Evolutionary conservation across 2,329 filamentous ascomycete species (phyloP).

Genomic region (Hirsutella minnesotensis): DNA sequence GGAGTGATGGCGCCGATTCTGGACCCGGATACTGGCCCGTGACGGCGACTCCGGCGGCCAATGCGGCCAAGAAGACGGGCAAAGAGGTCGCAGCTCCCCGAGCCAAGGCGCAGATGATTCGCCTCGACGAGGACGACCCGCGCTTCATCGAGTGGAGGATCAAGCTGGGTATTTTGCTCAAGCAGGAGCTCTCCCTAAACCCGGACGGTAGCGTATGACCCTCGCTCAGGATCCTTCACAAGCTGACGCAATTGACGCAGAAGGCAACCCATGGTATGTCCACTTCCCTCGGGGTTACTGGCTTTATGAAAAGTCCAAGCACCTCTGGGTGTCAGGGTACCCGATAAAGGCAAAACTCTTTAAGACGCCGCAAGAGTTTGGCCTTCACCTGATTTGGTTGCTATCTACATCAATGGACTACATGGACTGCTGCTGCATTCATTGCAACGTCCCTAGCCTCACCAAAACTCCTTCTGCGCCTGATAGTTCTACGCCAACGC

Average conservation of each 20-base stretch:
- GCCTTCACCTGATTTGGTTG: conserved; percentile 39
- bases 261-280: conserved; percentile 31
- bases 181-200: conserved; percentile 29
- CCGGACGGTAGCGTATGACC: conserved; percentile 22
- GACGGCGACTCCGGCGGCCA: conserved; percentile 13
- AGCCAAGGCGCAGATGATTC: conserved; percentile 29
- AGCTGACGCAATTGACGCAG: conserved; percentile 12
- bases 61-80: conserved; percentile 21
- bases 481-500: conserved; percentile 5
- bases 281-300: conserved; percentile 33
- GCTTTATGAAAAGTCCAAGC: conserved; percentile 35
- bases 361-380: conserved; percentile 41
- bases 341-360: conserved; percentile 35
- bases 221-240: neutral
- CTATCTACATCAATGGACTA: conserved; percentile 34
- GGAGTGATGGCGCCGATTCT: conserved; percentile 33
- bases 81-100: conserved; percentile 23
- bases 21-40: conserved; percentile 32
- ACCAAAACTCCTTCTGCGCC: conserved; percentile 9
- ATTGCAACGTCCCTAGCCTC: conserved; percentile 28
- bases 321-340: conserved; percentile 38
- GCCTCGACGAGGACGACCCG: conserved; percentile 29
- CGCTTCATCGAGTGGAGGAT: conserved; percentile 32
- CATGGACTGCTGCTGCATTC: conserved; percentile 37
- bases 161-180: conserved; percentile 32